Evolutionary conservation across 805 yeast species (phyloP).

Genomic region (Teunomyces pallodes): DNA sequence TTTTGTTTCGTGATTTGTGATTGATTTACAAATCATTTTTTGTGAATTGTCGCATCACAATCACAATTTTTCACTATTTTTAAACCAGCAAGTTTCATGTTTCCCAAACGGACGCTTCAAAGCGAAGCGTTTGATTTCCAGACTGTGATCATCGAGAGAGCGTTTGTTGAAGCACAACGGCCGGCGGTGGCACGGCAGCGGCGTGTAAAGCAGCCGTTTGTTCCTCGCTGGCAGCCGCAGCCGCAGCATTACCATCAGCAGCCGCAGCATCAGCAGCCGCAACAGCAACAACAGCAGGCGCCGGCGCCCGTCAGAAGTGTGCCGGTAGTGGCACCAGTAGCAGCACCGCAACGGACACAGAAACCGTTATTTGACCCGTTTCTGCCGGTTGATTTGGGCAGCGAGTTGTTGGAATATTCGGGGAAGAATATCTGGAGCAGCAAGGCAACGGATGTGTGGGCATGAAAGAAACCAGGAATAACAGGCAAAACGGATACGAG

Average conservation of each 20-base stretch:
- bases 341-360: slow-evolving; percentile 9
- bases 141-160: slow-evolving; percentile 30
- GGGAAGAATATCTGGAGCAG: slow-evolving; percentile 26
- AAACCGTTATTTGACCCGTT: slow-evolving; percentile 27
- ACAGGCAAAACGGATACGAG: too few relatives aligned
- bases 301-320: neutral
- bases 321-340: neutral
- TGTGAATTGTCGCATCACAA: neutral
- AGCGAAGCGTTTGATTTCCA: slow-evolving; percentile 35
- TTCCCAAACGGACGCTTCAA: slow-evolving; percentile 24
- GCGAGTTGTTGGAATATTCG: slow-evolving; percentile 9
- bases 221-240: neutral
- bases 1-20: too few relatives aligned
- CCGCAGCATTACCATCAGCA: neutral
- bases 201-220: neutral
- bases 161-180: slow-evolving; percentile 30
- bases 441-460: slow-evolving; percentile 33
- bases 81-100: neutral
- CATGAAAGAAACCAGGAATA: too few relatives aligned
- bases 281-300: neutral
- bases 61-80: neutral
- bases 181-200: slow-evolving; percentile 20
- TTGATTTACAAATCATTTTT: too few relatives aligned
- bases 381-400: slow-evolving; percentile 15
- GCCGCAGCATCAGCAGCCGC: neutral